Percentiles rank a stretch among this genome's conserved stretches.
These are phyloP conservation scores for Lactarius indigo DNA, from an alignment of 768 basidiomycete genomes.

Conservation along the genomic window DNA sequence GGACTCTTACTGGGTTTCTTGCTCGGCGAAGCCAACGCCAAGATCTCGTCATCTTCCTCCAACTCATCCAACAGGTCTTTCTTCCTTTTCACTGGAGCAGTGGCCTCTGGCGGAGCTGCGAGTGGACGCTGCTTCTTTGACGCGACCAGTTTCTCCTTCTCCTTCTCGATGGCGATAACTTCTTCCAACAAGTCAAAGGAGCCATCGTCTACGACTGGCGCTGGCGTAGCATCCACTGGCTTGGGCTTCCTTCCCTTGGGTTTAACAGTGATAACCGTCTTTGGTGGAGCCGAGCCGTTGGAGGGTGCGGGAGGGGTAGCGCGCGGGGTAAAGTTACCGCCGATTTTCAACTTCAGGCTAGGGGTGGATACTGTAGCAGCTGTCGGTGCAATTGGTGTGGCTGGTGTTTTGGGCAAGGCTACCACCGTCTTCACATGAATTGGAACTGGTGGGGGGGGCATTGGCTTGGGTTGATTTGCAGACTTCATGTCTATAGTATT, in stretches of 20 bases:
- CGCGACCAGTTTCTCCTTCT: constrained; percentile 29
- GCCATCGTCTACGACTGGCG: constrained; percentile 58
- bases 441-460: constrained; percentile 26
- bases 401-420: constrained; percentile 4
- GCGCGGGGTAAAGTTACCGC: constrained; percentile 27
- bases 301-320: constrained; percentile 26
- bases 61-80: constrained; percentile 38
- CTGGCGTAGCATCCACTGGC: constrained; percentile 47
- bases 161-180: constrained; percentile 69
- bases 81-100: constrained; percentile 44
- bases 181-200: constrained; percentile 78
- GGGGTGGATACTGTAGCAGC: constrained; percentile 33
- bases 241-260: constrained; percentile 43
- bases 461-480: constrained; percentile 31
- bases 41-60: constrained; percentile 57
- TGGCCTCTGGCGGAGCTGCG: constrained; percentile 25
- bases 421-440: constrained; percentile 11
- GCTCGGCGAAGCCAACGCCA: constrained; percentile 57
- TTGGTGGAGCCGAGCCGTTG: constrained; percentile 16
- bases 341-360: constrained; percentile 34
- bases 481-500: constrained; percentile 72
- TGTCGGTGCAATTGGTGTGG: constrained; percentile 2
- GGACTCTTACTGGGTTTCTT: constrained; percentile 46
- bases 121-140: constrained; percentile 27
- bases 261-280: constrained; percentile 18